Evolutionary conservation across 805 yeast genomes (phyloP).

Genomic region (Wickerhamomyces rabaulensis): DNA sequence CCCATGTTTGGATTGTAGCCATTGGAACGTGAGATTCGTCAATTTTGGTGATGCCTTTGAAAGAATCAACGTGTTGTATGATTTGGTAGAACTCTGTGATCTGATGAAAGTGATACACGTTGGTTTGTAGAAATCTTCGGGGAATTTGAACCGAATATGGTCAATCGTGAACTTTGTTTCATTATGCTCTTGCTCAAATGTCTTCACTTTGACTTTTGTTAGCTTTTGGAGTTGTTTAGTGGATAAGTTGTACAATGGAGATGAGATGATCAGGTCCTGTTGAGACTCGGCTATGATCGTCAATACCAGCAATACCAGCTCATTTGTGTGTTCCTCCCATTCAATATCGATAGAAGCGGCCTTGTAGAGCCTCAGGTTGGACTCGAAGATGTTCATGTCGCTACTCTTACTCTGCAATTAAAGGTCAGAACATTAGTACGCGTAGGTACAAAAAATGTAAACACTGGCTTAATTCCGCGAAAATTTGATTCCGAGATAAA

Average conservation of each 20-base stretch:
- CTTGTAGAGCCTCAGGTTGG: conserved; percentile 15
- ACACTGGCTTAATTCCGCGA: no score
- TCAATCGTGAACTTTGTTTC: not conserved
- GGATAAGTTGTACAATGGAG: conserved; percentile 12
- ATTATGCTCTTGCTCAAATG: conserved; percentile 3
- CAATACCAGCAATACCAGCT: conserved; percentile 17
- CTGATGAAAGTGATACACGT: conserved; percentile 16
- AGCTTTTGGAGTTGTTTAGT: conserved; percentile 12
- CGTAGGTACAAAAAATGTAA: no score
- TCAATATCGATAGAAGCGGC: conserved; percentile 6
- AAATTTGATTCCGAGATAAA: no score
- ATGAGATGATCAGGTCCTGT: conserved; percentile 18
- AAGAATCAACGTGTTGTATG: conserved; percentile 11
- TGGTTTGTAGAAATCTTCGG: conserved; percentile 15
- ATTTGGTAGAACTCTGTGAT: not conserved
- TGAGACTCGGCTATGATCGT: conserved; percentile 19
- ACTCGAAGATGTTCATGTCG: conserved; percentile 7
- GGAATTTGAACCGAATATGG: conserved; percentile 9
- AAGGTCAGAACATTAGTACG: no score
- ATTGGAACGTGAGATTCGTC: conserved; percentile 19
- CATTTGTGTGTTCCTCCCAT: conserved; percentile 9
- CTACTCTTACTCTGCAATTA: not conserved
- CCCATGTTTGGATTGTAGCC: conserved; percentile 26
- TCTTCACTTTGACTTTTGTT: conserved; percentile 9
- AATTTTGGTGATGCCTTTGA: conserved; percentile 12